Evolutionary conservation across 1,284 basidiomycete genomes (phyloP), one percentile per base, ranked within the genome.

Genomic region (Apiotrichum laibachii): DNA sequence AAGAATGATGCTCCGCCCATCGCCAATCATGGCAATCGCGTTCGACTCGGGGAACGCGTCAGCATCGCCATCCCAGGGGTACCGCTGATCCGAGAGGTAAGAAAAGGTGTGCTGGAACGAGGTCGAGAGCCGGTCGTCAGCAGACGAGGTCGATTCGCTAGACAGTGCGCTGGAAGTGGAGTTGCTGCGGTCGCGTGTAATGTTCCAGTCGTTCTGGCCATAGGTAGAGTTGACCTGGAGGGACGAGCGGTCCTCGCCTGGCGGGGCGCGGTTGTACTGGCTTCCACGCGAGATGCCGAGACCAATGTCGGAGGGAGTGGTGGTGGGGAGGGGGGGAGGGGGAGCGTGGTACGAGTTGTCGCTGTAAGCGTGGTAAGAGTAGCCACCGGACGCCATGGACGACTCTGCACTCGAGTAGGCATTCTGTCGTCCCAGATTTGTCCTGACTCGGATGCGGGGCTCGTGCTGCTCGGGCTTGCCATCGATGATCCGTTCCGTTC

Each of bases 361-460:
- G 34, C 62, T 56, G 62, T 71, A 73, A 2, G 63, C 66, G 51
- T 72, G 69, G 45, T 68, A 72, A 8, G 73, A 72, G 52, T 71
- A 77, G 11, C 55, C 61, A 2, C 70, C 70, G 5, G 72, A 74
- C 1, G 67, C 74, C 61, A 68, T 72, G 16, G 70, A 72, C 16
- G 70, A 72, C 53, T 77, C 75, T n/a, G 75, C 73, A 9, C 72
- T 75, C 1, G 72, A 75, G 57, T 77, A 77, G 18, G 71, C 71
- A 46, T 67, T 70, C 19, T 68, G 61, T n/a, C 73, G 65, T 31
- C 75, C 73, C 15, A 69, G 49, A 18, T 66, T 72, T 16, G 66
- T 61, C 31, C 75, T 46, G 50, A 73, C 55, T 16, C 69, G 61
- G 48, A 73, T 69, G 40, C 68, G 62, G 16, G 68, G 67, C 57